These are phyloP conservation scores for carrot (Daucus carota) DNA, from an alignment of 129 eudicot species.

Conservation along the genomic window DH1_v3.0 NC_030381.2:52946001-52946500, in stretches of 20 bases:
- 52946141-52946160: too few species aligned
- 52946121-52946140: background rate
- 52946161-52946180: background rate
- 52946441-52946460: conserved; percentile 65
- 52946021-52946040: background rate
- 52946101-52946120: background rate
- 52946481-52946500: conserved; percentile 69
- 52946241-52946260: background rate
- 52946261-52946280: background rate
- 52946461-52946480: conserved; percentile 72
- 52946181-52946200: background rate
- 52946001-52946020: background rate
- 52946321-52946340: background rate
- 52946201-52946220: background rate
- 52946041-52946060: background rate
- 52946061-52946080: background rate
- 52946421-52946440: conserved; percentile 29
- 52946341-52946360: background rate
- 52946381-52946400: background rate
- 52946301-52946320: background rate
- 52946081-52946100: background rate
- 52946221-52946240: background rate
- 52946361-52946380: background rate
- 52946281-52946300: background rate
- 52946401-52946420: background rate